Evolutionary conservation across 768 basidiomycete genomes (phyloP).

Genomic region (Coprinopsis strossmayeri): DNA sequence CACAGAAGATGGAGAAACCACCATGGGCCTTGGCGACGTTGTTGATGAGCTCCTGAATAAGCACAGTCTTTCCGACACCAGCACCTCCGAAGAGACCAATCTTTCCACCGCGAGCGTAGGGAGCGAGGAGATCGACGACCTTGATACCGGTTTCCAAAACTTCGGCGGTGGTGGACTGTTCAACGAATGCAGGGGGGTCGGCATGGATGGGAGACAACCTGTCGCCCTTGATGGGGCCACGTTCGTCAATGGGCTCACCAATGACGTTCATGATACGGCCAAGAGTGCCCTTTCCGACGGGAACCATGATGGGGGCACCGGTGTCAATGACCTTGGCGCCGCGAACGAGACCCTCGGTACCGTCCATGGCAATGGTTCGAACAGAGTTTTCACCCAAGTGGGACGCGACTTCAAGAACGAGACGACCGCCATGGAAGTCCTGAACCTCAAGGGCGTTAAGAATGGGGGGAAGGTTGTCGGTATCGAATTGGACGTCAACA

Average conservation of each 20-base stretch:
- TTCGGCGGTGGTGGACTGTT: constrained; percentile 98
- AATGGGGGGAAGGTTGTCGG: constrained; percentile 92
- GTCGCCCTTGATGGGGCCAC: constrained; percentile 96
- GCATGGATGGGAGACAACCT: constrained; percentile 92
- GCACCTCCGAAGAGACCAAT: constrained; percentile 99
- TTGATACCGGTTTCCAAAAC: constrained; percentile 99
- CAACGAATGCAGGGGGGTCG: constrained; percentile 94
- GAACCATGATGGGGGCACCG: constrained; percentile 92
- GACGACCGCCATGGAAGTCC: constrained; percentile 88
- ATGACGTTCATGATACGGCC: constrained; percentile 99
- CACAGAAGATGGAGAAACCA: constrained; percentile 99
- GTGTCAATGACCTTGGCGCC: constrained; percentile 97
- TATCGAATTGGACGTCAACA: constrained; percentile 98
- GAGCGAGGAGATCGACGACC: constrained; percentile 98
- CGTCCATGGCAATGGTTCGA: constrained; percentile 99
- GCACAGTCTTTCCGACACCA: constrained; percentile 99
- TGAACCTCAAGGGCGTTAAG: constrained; percentile 98
- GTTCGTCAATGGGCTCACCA: constrained; percentile 99
- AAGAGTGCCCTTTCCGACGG: constrained; percentile 90
- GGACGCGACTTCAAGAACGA: constrained; percentile 98
- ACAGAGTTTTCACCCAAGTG: constrained; percentile 99
- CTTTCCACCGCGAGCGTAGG: constrained; percentile 99
- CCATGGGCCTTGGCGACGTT: constrained; percentile 99
- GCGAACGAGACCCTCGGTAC: constrained; percentile 99
- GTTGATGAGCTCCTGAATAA: constrained; percentile 99